phyloP scores from a whole-genome alignment of 2,329 filamentous ascomycete species.

The Penicillium aurantiogriseum region DNA sequence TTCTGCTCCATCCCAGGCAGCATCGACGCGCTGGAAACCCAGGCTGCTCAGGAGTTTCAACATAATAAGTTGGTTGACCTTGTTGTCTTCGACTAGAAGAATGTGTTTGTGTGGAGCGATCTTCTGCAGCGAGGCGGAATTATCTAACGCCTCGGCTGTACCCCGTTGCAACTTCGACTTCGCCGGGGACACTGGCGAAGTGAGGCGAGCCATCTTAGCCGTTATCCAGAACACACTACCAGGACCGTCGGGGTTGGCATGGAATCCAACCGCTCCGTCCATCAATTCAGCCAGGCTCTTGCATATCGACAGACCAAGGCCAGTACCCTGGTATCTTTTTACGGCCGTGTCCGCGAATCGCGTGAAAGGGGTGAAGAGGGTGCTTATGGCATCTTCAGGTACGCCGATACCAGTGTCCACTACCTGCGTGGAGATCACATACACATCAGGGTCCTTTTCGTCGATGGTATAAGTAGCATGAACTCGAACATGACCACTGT shows the following conservation, averaged over 20 bases:
- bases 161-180: slow-evolving; percentile 24
- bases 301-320: slow-evolving; percentile 57
- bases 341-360: slow-evolving; percentile 56
- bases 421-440: slow-evolving; percentile 53
- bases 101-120: slow-evolving; percentile 44
- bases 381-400: slow-evolving; percentile 43
- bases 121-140: slow-evolving; percentile 33
- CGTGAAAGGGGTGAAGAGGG: slow-evolving; percentile 57
- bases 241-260: slow-evolving; percentile 44
- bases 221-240: slow-evolving; percentile 57
- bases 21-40: slow-evolving; percentile 44
- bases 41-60: slow-evolving; percentile 39
- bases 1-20: slow-evolving; percentile 46
- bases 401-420: slow-evolving; percentile 57
- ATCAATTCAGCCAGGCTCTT: slow-evolving; percentile 58
- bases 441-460: slow-evolving; percentile 40
- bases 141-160: slow-evolving; percentile 11
- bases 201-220: slow-evolving; percentile 42
- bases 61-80: slow-evolving; percentile 45
- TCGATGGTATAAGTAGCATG: slow-evolving; percentile 43
- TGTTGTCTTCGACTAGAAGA: slow-evolving; percentile 45
- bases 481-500: slow-evolving; percentile 53
- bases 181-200: slow-evolving; percentile 30
- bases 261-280: slow-evolving; percentile 53
- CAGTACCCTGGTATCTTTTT: slow-evolving; percentile 56